phyloP scores from a whole-genome alignment of 2,329 filamentous ascomycete species.

The Ophiocordyceps polyrhachis-furcata region DNA sequence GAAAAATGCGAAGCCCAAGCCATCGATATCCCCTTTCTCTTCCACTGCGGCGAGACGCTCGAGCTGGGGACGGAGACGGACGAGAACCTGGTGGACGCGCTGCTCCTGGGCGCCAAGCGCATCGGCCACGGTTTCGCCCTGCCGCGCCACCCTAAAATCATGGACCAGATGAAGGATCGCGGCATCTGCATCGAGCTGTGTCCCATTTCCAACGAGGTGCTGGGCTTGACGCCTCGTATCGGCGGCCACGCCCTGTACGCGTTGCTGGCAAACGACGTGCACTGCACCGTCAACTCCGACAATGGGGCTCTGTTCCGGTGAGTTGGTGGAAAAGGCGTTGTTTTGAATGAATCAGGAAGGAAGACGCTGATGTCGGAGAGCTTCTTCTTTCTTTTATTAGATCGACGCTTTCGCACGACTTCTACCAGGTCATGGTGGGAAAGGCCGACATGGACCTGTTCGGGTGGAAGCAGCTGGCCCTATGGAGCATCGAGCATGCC shows the following conservation, averaged over 20 bases:
- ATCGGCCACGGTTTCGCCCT: slow-evolving; percentile 60
- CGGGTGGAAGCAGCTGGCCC: slow-evolving; percentile 50
- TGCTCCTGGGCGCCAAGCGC: slow-evolving; percentile 45
- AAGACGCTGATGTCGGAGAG: not conserved
- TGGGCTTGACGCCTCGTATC: slow-evolving; percentile 48
- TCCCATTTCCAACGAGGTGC: slow-evolving; percentile 59
- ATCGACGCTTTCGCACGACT: slow-evolving; percentile 55
- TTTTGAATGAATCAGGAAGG: not conserved
- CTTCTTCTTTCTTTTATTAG: slow-evolving; percentile 16
- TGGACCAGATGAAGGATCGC: slow-evolving; percentile 43
- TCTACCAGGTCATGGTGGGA: slow-evolving; percentile 59
- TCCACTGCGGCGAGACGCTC: slow-evolving; percentile 60
- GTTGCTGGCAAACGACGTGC: slow-evolving; percentile 51
- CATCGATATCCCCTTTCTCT: slow-evolving; percentile 50
- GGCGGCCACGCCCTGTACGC: slow-evolving; percentile 49
- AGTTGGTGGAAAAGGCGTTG: not conserved
- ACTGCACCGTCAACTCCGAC: slow-evolving; percentile 57
- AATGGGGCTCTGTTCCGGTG: slow-evolving; percentile 57
- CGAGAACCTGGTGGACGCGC: slow-evolving; percentile 50
- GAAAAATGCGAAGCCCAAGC: slow-evolving; percentile 24
- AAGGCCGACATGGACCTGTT: slow-evolving; percentile 46
- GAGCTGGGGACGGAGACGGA: slow-evolving; percentile 45
- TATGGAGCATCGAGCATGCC: slow-evolving; percentile 44
- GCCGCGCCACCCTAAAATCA: slow-evolving; percentile 45
- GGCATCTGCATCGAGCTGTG: slow-evolving; percentile 57